phyloP scores from a whole-genome alignment of 2,329 filamentous ascomycete species.

The Clarireedia hainanense region DNA sequence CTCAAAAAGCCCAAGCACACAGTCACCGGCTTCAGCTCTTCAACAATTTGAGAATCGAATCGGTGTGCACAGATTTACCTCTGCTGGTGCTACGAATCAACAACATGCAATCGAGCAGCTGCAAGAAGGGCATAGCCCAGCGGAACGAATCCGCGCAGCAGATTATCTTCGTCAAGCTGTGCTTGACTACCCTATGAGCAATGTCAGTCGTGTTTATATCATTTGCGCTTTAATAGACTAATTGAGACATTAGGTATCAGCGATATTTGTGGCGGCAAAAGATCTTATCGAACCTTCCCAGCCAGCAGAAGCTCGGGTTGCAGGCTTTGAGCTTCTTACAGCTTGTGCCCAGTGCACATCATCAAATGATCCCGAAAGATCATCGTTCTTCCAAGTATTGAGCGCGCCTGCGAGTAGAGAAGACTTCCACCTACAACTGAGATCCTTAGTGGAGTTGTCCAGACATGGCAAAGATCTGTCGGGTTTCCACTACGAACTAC shows the following conservation, averaged over 20 bases:
- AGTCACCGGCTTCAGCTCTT: slow-evolving; percentile 31
- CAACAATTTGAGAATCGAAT: slow-evolving; percentile 36
- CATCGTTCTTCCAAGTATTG: slow-evolving; percentile 57
- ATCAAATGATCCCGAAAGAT: slow-evolving; percentile 58
- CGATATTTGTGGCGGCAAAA: slow-evolving; percentile 58
- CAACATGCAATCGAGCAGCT: slow-evolving; percentile 47
- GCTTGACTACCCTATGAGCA: slow-evolving; percentile 46
- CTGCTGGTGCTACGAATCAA: slow-evolving; percentile 43
- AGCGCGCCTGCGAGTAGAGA: slow-evolving; percentile 47
- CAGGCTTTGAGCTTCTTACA: slow-evolving; percentile 59
- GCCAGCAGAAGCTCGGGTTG: slow-evolving; percentile 42
- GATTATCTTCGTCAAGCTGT: slow-evolving; percentile 48
- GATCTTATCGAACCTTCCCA: slow-evolving; percentile 55
- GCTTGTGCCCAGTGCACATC: slow-evolving; percentile 56
- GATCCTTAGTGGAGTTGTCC: slow-evolving; percentile 53
- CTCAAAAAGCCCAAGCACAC: slow-evolving; percentile 40
- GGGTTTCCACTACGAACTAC: slow-evolving; percentile 60
- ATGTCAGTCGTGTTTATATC: slow-evolving; percentile 17
- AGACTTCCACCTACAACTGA: slow-evolving; percentile 60
- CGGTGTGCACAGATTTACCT: slow-evolving; percentile 29
- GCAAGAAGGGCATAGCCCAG: slow-evolving; percentile 40
- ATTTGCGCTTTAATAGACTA: background rate
- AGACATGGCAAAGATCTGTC: slow-evolving; percentile 53
- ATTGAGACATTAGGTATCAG: slow-evolving; percentile 16
- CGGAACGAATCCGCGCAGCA: slow-evolving; percentile 50